A percentile compares a stretch with the other conserved stretches of the same genome.
These are phyloP conservation scores for Extremus antarcticus DNA, from an alignment of 495 filamentous ascomycete species.

Conservation along the genomic window DNA sequence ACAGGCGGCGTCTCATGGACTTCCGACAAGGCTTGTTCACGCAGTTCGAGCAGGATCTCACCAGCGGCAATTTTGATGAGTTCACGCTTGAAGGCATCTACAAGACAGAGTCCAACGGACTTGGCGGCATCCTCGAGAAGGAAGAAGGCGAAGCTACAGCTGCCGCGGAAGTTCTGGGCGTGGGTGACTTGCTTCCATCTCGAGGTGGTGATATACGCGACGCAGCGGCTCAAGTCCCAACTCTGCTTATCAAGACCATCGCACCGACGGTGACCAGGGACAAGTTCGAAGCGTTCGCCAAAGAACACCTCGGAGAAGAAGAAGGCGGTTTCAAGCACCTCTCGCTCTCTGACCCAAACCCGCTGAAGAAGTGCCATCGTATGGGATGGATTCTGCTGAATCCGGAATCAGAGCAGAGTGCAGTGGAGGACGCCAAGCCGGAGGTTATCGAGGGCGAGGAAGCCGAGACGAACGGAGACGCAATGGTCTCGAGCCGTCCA, in stretches of 20 bases:
- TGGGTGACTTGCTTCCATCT: constrained; percentile 75
- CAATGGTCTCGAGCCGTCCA: constrained; percentile 12
- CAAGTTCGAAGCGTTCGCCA: constrained; percentile 86
- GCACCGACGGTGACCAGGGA: constrained; percentile 91
- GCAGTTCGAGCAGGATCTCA: constrained; percentile 77
- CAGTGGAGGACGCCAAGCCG: constrained; percentile 47
- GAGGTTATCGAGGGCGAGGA: constrained; percentile 39
- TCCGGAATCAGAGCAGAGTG: constrained; percentile 53
- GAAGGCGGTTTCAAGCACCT: constrained; percentile 85
- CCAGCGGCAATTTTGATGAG: constrained; percentile 76
- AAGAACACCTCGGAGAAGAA: constrained; percentile 75
- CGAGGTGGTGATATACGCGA: constrained; percentile 72
- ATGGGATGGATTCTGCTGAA: constrained; percentile 98
- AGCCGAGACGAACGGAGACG: constrained; percentile 26
- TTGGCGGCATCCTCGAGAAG: constrained; percentile 78
- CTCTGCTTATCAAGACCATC: constrained; percentile 94
- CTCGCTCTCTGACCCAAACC: constrained; percentile 91
- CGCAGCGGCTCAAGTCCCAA: constrained; percentile 71
- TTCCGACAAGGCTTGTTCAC: constrained; percentile 63
- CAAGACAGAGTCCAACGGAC: constrained; percentile 82
- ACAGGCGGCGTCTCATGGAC: constrained; percentile 58
- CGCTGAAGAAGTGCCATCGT: constrained; percentile 88
- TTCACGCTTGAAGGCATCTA: constrained; percentile 92
- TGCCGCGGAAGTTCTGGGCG: constrained; percentile 81
- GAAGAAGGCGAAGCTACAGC: constrained; percentile 89